Conservation (phyloP, 1,284 basidiomycete genomes). For the Tetrapyrgos nigripes region DNA sequence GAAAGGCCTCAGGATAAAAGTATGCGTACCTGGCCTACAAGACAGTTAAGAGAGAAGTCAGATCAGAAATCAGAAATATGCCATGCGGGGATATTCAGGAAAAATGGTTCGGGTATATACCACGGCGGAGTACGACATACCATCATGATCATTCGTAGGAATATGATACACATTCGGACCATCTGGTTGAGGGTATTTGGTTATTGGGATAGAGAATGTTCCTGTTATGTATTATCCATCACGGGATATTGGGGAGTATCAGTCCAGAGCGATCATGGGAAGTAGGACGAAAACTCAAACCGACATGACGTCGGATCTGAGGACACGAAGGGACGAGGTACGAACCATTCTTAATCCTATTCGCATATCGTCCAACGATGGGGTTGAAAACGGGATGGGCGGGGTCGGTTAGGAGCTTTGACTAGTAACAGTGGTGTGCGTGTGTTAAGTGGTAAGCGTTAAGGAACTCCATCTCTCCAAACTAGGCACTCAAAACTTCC, state of each 20-base stretch:
- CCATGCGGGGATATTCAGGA: too few relatives aligned
- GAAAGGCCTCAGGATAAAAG: too few relatives aligned
- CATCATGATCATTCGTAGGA: slow-evolving; percentile 54
- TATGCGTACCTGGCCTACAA: too few relatives aligned
- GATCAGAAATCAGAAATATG: too few relatives aligned
- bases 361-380: slow-evolving; percentile 44
- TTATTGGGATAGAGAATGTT: slow-evolving; percentile 61
- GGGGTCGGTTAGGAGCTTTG: slow-evolving; percentile 49
- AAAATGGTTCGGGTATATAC: too few relatives aligned
- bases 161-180: slow-evolving; percentile 57
- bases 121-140: slow-evolving; percentile 27
- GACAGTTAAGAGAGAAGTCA: too few relatives aligned
- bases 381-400: slow-evolving; percentile 51
- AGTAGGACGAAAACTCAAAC: too few relatives aligned
- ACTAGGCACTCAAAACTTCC: neutral
- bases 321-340: neutral
- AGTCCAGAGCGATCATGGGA: too few relatives aligned
- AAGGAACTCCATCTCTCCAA: neutral
- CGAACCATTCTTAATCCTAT: slow-evolving; percentile 58
- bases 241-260: neutral
- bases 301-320: neutral
- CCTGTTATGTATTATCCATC: slow-evolving; percentile 33
- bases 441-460: neutral
- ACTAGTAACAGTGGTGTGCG: slow-evolving; percentile 37
- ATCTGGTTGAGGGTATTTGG: slow-evolving; percentile 50